Percentiles rank a stretch among this genome's conserved stretches.
Evolutionary conservation across 805 yeast species (phyloP).

Genomic region (Starmerella ratchasimensis): DNA sequence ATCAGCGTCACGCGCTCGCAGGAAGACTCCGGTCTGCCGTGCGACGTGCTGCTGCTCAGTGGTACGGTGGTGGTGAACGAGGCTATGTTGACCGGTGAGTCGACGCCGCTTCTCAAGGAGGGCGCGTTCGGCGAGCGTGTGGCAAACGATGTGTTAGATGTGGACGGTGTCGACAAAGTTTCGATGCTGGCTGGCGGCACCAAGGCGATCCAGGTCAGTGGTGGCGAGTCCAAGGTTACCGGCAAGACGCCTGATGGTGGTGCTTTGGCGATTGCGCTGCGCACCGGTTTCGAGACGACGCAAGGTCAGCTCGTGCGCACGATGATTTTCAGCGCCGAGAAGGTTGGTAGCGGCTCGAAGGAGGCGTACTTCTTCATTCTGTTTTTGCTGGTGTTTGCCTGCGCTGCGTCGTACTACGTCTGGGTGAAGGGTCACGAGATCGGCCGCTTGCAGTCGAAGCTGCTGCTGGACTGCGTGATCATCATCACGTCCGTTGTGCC

Average conservation of each 20-base stretch:
- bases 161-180: slow-evolving; percentile 79
- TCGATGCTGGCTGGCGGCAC: slow-evolving; percentile 91
- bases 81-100: slow-evolving; percentile 98
- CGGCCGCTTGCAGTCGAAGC: slow-evolving; percentile 90
- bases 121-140: slow-evolving; percentile 69
- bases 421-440: slow-evolving; percentile 94
- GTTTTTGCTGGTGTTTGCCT: slow-evolving; percentile 78
- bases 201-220: slow-evolving; percentile 78
- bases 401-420: slow-evolving; percentile 93
- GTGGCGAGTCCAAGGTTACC: slow-evolving; percentile 36
- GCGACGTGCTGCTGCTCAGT: slow-evolving; percentile 73
- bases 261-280: slow-evolving; percentile 76
- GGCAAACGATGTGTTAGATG: slow-evolving; percentile 46
- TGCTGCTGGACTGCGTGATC: slow-evolving; percentile 87
- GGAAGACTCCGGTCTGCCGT: slow-evolving; percentile 86
- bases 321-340: slow-evolving; percentile 93
- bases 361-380: slow-evolving; percentile 88
- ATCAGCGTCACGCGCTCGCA: slow-evolving; percentile 77
- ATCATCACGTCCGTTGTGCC: slow-evolving; percentile 97
- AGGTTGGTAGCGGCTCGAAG: slow-evolving; percentile 88
- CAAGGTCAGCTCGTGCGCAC: slow-evolving; percentile 96
- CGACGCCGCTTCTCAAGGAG: slow-evolving; percentile 91
- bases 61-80: slow-evolving; percentile 95
- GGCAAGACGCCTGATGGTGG: slow-evolving; percentile 73
- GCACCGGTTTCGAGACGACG: slow-evolving; percentile 96